These are phyloP conservation scores for Yarrowia sp. DNA, from an alignment of 805 yeast species.

Conservation along the genomic window DNA sequence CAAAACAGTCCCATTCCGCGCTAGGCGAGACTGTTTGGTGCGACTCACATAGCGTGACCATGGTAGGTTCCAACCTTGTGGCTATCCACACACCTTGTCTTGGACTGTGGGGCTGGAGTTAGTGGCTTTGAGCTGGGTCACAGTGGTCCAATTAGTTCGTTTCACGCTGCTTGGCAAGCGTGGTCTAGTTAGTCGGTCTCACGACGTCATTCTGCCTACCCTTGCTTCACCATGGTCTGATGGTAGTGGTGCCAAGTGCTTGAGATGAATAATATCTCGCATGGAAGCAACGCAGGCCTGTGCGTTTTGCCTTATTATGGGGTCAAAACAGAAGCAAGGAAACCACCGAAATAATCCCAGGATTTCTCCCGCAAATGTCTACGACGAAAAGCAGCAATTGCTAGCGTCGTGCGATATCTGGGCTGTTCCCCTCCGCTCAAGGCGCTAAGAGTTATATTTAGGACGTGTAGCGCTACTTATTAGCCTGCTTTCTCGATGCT, in stretches of 20 bases:
- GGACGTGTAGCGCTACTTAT: conserved; percentile 9
- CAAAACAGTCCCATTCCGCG: not conserved
- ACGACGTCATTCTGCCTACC: not conserved
- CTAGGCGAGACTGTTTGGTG: conserved; percentile 5
- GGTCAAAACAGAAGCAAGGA: not conserved
- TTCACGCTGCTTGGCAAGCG: not conserved
- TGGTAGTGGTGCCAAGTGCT: conserved; percentile 1
- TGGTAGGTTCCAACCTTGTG: conserved; percentile 1
- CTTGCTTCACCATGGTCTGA: not conserved
- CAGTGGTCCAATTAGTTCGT: not conserved
- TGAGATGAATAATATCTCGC: not conserved
- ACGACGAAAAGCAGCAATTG: not conserved
- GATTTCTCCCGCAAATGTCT: not conserved
- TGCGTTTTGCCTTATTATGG: not conserved
- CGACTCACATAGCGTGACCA: not conserved
- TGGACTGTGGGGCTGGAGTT: not conserved
- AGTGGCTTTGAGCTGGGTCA: not conserved
- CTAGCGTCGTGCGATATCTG: not conserved
- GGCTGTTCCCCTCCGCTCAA: not conserved
- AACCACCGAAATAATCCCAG: not conserved
- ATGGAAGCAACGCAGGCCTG: not conserved
- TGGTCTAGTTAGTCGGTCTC: too few relatives aligned
- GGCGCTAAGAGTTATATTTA: not conserved
- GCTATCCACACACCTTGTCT: not conserved
- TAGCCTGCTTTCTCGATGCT: not conserved